Evolutionary conservation across 164 flowering plant species (phyloP).

Genomic region (Annona cherimola): DNA sequence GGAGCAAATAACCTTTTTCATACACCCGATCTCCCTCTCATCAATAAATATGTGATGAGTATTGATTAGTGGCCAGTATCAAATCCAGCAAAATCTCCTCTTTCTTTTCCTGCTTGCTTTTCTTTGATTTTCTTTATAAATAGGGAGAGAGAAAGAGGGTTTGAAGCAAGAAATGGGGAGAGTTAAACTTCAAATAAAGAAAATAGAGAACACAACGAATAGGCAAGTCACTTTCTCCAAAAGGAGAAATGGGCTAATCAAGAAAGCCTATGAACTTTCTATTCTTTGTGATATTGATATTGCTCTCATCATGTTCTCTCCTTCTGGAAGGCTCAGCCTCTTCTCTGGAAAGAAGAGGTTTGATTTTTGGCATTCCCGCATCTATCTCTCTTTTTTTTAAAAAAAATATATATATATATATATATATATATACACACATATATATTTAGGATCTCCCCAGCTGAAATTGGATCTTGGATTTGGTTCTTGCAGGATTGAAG

Average conservation of each 20-base stretch:
- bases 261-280: slow-evolving; percentile 68
- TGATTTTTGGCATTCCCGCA: background rate
- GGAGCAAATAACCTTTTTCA: background rate
- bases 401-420: background rate
- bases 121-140: background rate
- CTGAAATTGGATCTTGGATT: background rate
- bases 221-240: slow-evolving; percentile 74
- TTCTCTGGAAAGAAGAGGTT: slow-evolving; percentile 50
- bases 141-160: background rate
- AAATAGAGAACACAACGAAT: slow-evolving; percentile 63
- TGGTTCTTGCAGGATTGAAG: slow-evolving; percentile 35
- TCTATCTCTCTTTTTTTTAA: background rate
- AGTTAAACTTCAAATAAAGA: slow-evolving; percentile 30
- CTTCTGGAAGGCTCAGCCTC: slow-evolving; percentile 50
- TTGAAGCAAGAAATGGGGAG: slow-evolving; percentile 5
- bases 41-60: background rate
- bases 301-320: slow-evolving; percentile 68
- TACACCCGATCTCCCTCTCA: background rate
- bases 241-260: slow-evolving; percentile 70
- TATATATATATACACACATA: background rate
- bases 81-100: background rate
- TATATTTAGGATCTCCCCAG: background rate
- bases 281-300: slow-evolving; percentile 67
- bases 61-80: background rate
- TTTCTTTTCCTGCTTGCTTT: background rate